phyloP scores from a whole-genome alignment of 2,329 filamentous ascomycete genomes.

The Aphanoascus verrucosus region DNA sequence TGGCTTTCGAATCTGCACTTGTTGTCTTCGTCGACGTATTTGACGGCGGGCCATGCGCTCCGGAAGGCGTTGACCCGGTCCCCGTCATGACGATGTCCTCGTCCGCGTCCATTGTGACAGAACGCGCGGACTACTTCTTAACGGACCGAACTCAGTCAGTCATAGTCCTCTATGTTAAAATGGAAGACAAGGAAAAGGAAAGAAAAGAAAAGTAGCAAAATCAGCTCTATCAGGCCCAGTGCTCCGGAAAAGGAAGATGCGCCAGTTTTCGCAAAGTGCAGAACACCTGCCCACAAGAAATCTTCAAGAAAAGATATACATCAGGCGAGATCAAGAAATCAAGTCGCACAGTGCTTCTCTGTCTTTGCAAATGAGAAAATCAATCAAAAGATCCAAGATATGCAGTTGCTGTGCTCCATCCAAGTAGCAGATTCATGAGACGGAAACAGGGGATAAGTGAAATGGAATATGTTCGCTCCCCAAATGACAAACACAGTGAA shows the following conservation, averaged over 20 bases:
- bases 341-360: background rate
- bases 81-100: constrained; percentile 35
- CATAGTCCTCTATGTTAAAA: background rate
- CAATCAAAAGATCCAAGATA: background rate
- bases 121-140: constrained; percentile 1
- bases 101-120: constrained; percentile 21
- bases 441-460: background rate
- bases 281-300: background rate
- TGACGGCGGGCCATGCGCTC: constrained; percentile 16
- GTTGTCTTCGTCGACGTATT: constrained; percentile 4
- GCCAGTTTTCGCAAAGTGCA: background rate
- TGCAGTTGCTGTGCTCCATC: background rate
- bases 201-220: background rate
- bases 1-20: constrained; percentile 15
- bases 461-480: background rate
- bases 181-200: background rate
- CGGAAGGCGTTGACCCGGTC: constrained; percentile 17
- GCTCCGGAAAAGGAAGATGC: background rate
- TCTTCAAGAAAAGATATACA: background rate
- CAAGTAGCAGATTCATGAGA: background rate
- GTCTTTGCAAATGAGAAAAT: background rate
- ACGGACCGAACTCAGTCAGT: background rate
- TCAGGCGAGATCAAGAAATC: background rate
- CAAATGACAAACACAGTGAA: background rate
- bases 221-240: background rate